Evolutionary conservation across 2,329 filamentous ascomycete species (phyloP).

Genomic region (Penicillium hordei): DNA sequence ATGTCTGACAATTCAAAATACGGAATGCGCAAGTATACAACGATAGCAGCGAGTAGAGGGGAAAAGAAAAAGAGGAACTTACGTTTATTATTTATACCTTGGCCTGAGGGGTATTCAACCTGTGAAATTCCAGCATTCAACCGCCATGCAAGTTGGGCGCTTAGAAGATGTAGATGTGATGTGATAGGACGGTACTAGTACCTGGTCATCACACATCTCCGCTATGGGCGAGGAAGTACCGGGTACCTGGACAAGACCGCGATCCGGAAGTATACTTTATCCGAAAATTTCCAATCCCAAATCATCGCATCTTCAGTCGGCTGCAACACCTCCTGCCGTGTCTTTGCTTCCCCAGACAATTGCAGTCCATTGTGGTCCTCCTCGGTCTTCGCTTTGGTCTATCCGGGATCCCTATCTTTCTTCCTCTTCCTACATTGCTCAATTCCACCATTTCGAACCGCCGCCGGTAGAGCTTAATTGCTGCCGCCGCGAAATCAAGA

Average conservation of each 20-base stretch:
- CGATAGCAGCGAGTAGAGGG: background rate
- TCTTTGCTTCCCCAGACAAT: background rate
- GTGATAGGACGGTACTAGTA: slow-evolving; percentile 16
- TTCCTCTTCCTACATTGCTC: background rate
- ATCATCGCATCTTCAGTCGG: slow-evolving; percentile 6
- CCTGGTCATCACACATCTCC: slow-evolving; percentile 10
- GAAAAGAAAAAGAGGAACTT: slow-evolving; percentile 7
- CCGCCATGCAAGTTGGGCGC: slow-evolving; percentile 25
- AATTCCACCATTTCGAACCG: slow-evolving; percentile 6
- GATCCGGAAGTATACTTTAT: slow-evolving; percentile 28
- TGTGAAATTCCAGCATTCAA: slow-evolving; percentile 18
- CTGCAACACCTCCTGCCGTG: slow-evolving; percentile 6
- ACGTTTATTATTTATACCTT: slow-evolving; percentile 17
- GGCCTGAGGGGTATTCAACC: slow-evolving; percentile 19
- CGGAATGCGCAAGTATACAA: background rate
- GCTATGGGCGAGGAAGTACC: slow-evolving; percentile 9
- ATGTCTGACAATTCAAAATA: slow-evolving; percentile 30
- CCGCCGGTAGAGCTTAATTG: slow-evolving; percentile 22
- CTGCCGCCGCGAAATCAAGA: slow-evolving; percentile 37
- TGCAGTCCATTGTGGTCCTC: slow-evolving; percentile 2
- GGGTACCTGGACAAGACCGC: background rate
- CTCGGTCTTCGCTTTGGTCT: background rate
- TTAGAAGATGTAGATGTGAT: slow-evolving; percentile 23
- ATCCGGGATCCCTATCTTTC: background rate
- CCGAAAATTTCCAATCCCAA: slow-evolving; percentile 39